Conservation (phyloP, 352 stramenopile genomes). For the Phytophthora lateralis region DNA sequence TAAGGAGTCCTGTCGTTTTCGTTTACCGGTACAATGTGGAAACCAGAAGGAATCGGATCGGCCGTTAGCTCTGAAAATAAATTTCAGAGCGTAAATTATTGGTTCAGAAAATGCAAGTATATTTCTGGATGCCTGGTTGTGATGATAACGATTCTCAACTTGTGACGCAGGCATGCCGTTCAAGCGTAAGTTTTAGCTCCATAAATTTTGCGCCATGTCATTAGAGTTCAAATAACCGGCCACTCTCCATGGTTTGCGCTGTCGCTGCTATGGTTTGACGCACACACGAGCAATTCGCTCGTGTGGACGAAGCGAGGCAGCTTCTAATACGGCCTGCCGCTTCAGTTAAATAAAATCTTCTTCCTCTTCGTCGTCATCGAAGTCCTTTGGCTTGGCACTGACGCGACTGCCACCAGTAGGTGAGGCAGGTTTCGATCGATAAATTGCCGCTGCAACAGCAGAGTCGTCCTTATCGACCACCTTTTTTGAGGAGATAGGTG, state of each 20-base stretch:
- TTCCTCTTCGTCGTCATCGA: slow-evolving; percentile 64
- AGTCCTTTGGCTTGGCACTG: slow-evolving; percentile 26
- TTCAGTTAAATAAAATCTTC: slow-evolving; percentile 68
- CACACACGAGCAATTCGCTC: background rate
- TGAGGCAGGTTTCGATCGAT: slow-evolving; percentile 25
- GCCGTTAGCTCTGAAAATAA: too few species aligned
- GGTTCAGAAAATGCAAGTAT: too few species aligned
- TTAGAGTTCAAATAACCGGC: slow-evolving; percentile 27
- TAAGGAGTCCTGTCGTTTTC: too few species aligned
- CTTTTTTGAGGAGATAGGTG: slow-evolving; percentile 19
- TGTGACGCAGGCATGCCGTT: background rate
- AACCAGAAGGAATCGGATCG: too few species aligned
- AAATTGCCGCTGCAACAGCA: slow-evolving; percentile 27
- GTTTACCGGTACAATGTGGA: too few species aligned
- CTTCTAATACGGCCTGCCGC: slow-evolving; percentile 4
- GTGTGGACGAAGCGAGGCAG: background rate
- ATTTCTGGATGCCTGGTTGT: too few species aligned
- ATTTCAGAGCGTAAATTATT: too few species aligned
- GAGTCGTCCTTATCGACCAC: slow-evolving; percentile 18
- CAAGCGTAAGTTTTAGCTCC: slow-evolving; percentile 19
- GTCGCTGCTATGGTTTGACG: background rate
- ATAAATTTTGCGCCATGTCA: slow-evolving; percentile 18
- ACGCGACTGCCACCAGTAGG: slow-evolving; percentile 29
- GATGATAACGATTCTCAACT: background rate
- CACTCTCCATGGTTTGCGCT: background rate